Conservation (phyloP, 1,284 basidiomycete genomes). For the Sparassis latifolia region DNA sequence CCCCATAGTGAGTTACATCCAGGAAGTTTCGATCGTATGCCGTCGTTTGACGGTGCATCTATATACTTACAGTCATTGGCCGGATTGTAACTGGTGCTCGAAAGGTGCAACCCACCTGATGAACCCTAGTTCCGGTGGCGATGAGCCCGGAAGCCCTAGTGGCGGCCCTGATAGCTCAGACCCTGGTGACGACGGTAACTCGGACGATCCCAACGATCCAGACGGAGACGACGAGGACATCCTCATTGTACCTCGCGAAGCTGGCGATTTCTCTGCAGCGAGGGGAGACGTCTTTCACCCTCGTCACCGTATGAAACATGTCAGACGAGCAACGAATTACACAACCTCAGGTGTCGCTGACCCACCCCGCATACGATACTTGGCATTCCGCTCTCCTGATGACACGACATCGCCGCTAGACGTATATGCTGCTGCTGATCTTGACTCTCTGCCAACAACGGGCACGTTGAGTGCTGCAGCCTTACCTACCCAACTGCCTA, state of each 20-base stretch:
- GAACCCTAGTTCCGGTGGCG: constrained; percentile 15
- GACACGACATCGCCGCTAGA: background rate
- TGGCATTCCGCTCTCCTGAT: too few species aligned
- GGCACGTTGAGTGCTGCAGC: background rate
- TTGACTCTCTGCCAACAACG: constrained; percentile 6
- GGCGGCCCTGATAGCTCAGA: constrained; percentile 6
- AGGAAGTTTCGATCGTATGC: too few species aligned
- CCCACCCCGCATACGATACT: too few species aligned
- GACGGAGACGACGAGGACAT: background rate
- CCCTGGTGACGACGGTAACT: background rate
- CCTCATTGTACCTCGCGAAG: constrained; percentile 1
- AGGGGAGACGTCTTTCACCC: constrained; percentile 1
- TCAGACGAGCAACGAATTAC: background rate
- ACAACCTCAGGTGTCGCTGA: too few species aligned
- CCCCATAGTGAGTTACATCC: constrained; percentile 42
- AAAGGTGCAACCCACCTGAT: constrained; percentile 23
- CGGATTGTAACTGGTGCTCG: constrained; percentile 41
- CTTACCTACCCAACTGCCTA: constrained; percentile 8
- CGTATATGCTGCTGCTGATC: background rate
- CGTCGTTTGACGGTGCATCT: too few species aligned
- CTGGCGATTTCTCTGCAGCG: background rate
- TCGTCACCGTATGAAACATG: constrained; percentile 17
- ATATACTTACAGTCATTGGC: constrained; percentile 45
- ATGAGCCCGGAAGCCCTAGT: constrained; percentile 7
- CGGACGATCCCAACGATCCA: constrained; percentile 4